phyloP scores from a whole-genome alignment of 192 early-diverging fungal genomes.

The Backusella luteola region DNA sequence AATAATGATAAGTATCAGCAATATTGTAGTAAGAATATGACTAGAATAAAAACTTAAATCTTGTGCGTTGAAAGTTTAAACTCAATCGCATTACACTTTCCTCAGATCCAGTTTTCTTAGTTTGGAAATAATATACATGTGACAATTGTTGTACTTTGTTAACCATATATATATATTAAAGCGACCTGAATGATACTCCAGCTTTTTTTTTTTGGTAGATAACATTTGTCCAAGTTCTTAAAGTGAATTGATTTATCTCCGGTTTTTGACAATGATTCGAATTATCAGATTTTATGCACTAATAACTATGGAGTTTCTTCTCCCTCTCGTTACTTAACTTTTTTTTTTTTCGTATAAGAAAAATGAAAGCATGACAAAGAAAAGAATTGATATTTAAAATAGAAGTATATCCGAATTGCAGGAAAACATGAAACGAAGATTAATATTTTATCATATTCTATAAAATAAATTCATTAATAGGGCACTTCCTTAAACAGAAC shows the following conservation, averaged over 20 bases:
- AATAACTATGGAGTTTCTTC: background rate
- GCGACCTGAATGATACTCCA: background rate
- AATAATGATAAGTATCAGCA: background rate
- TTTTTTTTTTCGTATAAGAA: background rate
- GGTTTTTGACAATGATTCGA: background rate
- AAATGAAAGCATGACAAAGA: background rate
- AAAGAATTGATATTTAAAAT: background rate
- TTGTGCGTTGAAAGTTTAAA: background rate
- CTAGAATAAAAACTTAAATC: background rate
- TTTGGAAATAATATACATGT: background rate
- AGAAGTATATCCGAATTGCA: background rate
- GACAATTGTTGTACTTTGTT: background rate
- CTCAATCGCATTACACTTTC: conserved; percentile 1
- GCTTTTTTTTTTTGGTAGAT: background rate
- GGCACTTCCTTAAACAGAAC: background rate
- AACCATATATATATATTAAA: background rate
- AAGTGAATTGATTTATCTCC: background rate
- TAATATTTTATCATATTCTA: background rate
- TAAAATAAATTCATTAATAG: background rate
- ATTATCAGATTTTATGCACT: background rate
- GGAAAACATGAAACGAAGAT: background rate
- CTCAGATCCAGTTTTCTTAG: background rate
- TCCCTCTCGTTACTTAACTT: background rate
- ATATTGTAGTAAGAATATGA: background rate
- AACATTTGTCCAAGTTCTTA: background rate